phyloP scores from a whole-genome alignment of 2,329 filamentous ascomycete genomes.

The Emergomyces africanus region DNA sequence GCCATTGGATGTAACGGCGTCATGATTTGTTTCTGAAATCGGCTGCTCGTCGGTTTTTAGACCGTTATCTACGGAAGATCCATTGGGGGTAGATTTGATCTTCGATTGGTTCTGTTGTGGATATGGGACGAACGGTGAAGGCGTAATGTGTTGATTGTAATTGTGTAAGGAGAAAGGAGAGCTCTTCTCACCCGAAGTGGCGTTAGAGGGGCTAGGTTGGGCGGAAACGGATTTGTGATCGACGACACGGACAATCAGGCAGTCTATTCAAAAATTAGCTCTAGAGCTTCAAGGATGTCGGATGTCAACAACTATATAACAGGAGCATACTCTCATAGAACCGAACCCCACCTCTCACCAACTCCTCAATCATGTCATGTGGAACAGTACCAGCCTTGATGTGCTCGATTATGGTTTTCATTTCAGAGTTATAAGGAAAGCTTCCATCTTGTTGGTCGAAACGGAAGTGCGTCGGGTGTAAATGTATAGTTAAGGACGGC shows the following conservation, averaged over 20 bases:
- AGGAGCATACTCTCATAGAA: slow-evolving; percentile 66
- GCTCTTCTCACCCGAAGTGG: slow-evolving; percentile 47
- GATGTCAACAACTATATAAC: background rate
- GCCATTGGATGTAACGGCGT: slow-evolving; percentile 33
- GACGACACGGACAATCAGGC: slow-evolving; percentile 86
- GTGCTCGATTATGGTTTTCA: slow-evolving; percentile 70
- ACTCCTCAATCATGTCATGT: slow-evolving; percentile 73
- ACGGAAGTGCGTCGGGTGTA: slow-evolving; percentile 74
- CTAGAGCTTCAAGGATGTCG: slow-evolving; percentile 1
- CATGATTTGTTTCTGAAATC: slow-evolving; percentile 12
- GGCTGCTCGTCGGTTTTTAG: background rate
- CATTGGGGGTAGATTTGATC: slow-evolving; percentile 26
- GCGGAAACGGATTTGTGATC: slow-evolving; percentile 61
- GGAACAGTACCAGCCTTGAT: slow-evolving; percentile 65
- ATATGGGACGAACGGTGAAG: slow-evolving; percentile 71
- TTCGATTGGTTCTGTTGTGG: slow-evolving; percentile 38
- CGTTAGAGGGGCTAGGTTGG: slow-evolving; percentile 45
- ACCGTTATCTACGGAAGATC: background rate
- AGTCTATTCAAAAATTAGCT: slow-evolving; percentile 34
- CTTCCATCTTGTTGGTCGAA: slow-evolving; percentile 92
- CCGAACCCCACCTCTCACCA: slow-evolving; percentile 55
- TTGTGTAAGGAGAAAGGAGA: slow-evolving; percentile 80
- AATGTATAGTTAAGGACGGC: slow-evolving; percentile 75
- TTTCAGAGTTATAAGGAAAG: slow-evolving; percentile 84
- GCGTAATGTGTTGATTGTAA: slow-evolving; percentile 78